Percentiles rank a stretch among this genome's conserved stretches.
These are phyloP conservation scores for Cylindrotheca fusiformis DNA, from an alignment of 108 stramenopile genomes.

Conservation along the genomic window DNA sequence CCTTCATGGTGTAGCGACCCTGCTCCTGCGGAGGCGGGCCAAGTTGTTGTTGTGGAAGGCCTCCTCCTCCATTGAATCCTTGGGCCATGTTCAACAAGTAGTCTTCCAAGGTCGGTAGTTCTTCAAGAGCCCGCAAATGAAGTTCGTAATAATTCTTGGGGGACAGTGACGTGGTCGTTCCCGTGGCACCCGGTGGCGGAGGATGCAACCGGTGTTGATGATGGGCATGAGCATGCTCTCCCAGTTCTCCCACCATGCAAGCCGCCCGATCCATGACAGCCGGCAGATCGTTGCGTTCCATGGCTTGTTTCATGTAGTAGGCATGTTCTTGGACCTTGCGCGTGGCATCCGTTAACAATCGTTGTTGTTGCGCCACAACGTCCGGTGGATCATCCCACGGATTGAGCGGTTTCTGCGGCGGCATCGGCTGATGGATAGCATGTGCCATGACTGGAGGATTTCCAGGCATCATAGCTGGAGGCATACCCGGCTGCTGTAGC, in stretches of 20 bases:
- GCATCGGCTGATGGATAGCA: slow-evolving; percentile 1
- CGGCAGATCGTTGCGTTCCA: slow-evolving; percentile 75
- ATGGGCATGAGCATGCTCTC: slow-evolving; percentile 71
- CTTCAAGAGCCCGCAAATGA: slow-evolving; percentile 94
- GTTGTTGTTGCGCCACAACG: slow-evolving; percentile 46
- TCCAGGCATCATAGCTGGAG: neutral
- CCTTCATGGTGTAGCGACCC: slow-evolving; percentile 63
- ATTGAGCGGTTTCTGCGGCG: slow-evolving; percentile 21
- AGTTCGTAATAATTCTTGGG: slow-evolving; percentile 99
- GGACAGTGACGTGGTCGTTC: slow-evolving; percentile 63
- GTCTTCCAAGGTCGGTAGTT: slow-evolving; percentile 92
- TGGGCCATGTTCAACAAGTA: slow-evolving; percentile 73
- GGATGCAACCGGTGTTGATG: slow-evolving; percentile 40
- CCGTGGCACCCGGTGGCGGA: slow-evolving; percentile 27
- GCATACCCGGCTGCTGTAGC: neutral
- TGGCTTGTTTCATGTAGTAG: slow-evolving; percentile 79
- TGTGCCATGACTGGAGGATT: neutral
- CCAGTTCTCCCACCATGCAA: slow-evolving; percentile 92
- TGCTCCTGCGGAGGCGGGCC: slow-evolving; percentile 1
- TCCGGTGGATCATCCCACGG: slow-evolving; percentile 32
- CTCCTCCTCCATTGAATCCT: neutral
- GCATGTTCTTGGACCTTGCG: slow-evolving; percentile 72
- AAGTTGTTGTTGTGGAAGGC: slow-evolving; percentile 5
- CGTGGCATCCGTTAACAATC: slow-evolving; percentile 49
- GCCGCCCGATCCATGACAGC: slow-evolving; percentile 77